Evolutionary conservation across 2,329 filamentous ascomycete genomes (phyloP).

Genomic region (Chlorencoelia australis): DNA sequence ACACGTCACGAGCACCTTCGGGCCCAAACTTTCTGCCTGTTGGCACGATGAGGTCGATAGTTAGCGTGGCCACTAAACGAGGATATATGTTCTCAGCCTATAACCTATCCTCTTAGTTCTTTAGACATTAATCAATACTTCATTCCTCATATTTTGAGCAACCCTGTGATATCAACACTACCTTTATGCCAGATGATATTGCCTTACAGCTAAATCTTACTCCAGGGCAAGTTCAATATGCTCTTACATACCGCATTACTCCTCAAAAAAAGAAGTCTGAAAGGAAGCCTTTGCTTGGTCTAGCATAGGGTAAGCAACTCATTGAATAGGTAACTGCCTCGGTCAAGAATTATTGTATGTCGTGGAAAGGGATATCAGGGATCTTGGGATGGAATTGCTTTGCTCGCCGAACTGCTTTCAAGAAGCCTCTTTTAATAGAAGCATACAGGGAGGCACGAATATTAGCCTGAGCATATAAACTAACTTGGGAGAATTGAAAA

Average conservation of each 20-base stretch:
- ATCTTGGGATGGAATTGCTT: background rate
- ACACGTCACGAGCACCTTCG: background rate
- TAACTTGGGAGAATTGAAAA: background rate
- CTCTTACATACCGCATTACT: background rate
- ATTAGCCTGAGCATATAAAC: background rate
- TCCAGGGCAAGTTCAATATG: background rate
- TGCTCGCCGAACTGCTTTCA: too few relatives aligned
- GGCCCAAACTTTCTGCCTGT: background rate
- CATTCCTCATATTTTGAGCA: too few relatives aligned
- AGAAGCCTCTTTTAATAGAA: background rate
- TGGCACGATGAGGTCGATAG: too few relatives aligned
- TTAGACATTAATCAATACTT: too few relatives aligned
- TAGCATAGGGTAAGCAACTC: background rate
- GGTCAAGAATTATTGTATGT: background rate
- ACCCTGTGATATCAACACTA: too few relatives aligned
- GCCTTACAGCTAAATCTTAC: constrained; percentile 1
- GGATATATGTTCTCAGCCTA: too few relatives aligned
- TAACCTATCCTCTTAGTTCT: too few relatives aligned
- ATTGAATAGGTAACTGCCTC: background rate
- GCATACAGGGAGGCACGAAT: background rate
- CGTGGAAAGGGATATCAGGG: background rate
- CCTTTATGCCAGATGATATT: constrained; percentile 1
- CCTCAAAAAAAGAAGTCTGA: background rate
- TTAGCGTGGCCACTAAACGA: too few relatives aligned
- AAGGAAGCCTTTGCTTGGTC: too few relatives aligned